Base-by-base conservation (phyloP, 352 stramenopile species). In the Phytophthora colocasiae region DNA sequence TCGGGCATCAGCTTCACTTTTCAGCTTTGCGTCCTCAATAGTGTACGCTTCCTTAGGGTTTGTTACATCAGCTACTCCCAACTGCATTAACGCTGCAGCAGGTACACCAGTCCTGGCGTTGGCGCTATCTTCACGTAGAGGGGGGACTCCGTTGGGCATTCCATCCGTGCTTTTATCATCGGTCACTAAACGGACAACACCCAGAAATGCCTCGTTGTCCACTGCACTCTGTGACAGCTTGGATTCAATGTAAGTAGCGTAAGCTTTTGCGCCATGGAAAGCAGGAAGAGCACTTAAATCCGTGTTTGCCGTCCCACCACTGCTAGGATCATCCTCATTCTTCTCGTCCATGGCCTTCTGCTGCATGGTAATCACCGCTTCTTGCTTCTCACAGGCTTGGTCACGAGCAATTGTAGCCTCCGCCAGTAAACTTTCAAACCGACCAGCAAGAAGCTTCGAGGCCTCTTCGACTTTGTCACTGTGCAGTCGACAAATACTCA, bases 1-100 rank as follows among this genome's bases (percentile, higher is more conserved):
- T 10, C 77, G 74, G 4, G 85, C 85, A 54, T 98, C 91, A 4
- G 90, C 88, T 53, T 98, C 93, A 40, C 85, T 95, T 63, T 97
- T 95, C 7, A 95, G 75, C 56, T 97, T 96, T 40, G 87, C 90
- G 17, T 98, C 91, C 70, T 98, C 87, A 56, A 98, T 97, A 40
- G 88, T 97, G 73, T 98, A 98, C 9, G 87, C 87, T 27, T 86
- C 78, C 15, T 69, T 63, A 3, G 83, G 73, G 59, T 93, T 90
- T 10, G 63, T 49, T n/a, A 97, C 66, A 41, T 98, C 92, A 1
- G 78, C 55, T 24, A 82, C 80, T 50, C 95, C 81, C 3, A 89
- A 47, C 22, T 87, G 39, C 7, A 55, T 45, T 27, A 75, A 57
- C 15, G 36, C 57, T 36, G 59, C 29, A 6, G 51, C 48, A 0